phyloP scores from a whole-genome alignment of 2,329 filamentous ascomycete genomes.

The Fusarium sp. region DNA sequence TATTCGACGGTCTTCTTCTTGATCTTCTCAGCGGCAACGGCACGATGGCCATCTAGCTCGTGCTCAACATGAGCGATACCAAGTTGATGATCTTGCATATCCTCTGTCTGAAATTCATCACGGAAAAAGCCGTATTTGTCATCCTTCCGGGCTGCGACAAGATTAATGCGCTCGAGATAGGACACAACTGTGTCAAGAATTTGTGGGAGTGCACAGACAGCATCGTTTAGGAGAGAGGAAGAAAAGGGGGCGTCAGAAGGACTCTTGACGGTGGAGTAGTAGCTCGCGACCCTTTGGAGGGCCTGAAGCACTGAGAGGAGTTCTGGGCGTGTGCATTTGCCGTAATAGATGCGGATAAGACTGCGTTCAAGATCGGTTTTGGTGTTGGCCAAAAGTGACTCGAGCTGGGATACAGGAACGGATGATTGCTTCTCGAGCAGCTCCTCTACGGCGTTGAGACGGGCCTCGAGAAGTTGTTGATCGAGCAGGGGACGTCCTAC shows the following conservation, averaged over 20 bases:
- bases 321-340: slow-evolving; percentile 91
- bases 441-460: slow-evolving; percentile 87
- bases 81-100: slow-evolving; percentile 87
- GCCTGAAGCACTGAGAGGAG: slow-evolving; percentile 86
- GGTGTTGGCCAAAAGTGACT: slow-evolving; percentile 73
- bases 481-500: slow-evolving; percentile 90
- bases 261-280: slow-evolving; percentile 75
- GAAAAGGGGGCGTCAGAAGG: slow-evolving; percentile 76
- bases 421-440: slow-evolving; percentile 75
- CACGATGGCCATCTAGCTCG: slow-evolving; percentile 81
- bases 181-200: slow-evolving; percentile 77
- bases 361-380: slow-evolving; percentile 90
- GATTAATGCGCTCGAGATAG: slow-evolving; percentile 86
- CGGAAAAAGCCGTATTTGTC: slow-evolving; percentile 96
- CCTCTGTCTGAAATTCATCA: slow-evolving; percentile 86
- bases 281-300: slow-evolving; percentile 80
- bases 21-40: slow-evolving; percentile 75
- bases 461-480: slow-evolving; percentile 75
- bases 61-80: slow-evolving; percentile 93
- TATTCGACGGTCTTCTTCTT: slow-evolving; percentile 78
- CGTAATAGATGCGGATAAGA: slow-evolving; percentile 95
- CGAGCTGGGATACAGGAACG: slow-evolving; percentile 76
- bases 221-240: slow-evolving; percentile 74
- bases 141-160: slow-evolving; percentile 81
- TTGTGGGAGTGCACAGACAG: slow-evolving; percentile 77